Conservation (phyloP, 495 filamentous ascomycete species). For the Podospora sp. region DNA sequence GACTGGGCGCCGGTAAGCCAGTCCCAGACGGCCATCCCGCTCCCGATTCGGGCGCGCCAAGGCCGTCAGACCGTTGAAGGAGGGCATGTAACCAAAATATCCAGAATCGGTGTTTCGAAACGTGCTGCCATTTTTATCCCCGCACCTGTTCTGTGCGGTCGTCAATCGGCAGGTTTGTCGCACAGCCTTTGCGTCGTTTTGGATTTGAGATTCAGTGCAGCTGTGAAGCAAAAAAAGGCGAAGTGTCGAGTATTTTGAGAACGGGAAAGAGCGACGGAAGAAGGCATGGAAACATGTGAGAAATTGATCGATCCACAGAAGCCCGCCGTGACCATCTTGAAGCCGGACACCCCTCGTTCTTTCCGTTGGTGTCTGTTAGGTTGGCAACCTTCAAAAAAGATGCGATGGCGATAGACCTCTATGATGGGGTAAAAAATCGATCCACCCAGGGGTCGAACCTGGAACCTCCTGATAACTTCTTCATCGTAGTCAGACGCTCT, state of each 20-base stretch:
- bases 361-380: too few relatives aligned
- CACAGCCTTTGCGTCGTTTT: background rate
- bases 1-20: background rate
- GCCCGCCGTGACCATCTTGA: too few relatives aligned
- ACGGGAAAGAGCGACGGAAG: too few relatives aligned
- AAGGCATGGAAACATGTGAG: too few relatives aligned
- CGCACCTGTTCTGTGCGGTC: background rate
- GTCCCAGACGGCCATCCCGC: background rate
- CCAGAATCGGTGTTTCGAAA: constrained; percentile 14
- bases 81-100: constrained; percentile 3
- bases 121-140: constrained; percentile 11
- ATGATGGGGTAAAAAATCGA: constrained; percentile 15
- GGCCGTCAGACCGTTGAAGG: background rate
- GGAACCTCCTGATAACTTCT: constrained; percentile 29
- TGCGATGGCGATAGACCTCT: background rate
- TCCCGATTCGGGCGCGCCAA: background rate
- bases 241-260: background rate
- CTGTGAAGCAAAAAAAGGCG: background rate
- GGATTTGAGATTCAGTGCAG: too few relatives aligned
- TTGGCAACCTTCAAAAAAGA: background rate
- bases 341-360: too few relatives aligned
- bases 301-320: too few relatives aligned
- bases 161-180: background rate
- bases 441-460: constrained; percentile 27
- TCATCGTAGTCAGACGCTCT: constrained; percentile 27